Conservation (phyloP, 306 rosid species). For the Mimosa bimucronata region DNA sequence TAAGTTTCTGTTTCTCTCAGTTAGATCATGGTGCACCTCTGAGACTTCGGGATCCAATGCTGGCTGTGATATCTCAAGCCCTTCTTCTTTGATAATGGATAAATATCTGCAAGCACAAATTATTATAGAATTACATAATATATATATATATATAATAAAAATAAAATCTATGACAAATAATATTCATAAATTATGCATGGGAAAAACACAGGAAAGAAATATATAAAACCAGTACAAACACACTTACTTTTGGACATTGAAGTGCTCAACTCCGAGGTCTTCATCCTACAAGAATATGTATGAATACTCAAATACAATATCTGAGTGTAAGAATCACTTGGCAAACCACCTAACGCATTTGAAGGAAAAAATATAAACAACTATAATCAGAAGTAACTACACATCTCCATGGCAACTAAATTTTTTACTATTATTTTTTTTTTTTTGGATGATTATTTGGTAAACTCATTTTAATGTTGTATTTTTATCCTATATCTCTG, state of each 20-base stretch:
- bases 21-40: slow-evolving; percentile 35
- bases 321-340: slow-evolving; percentile 41
- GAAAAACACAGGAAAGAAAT: not conserved
- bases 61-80: slow-evolving; percentile 46
- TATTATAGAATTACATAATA: too few species aligned
- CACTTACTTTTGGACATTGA: slow-evolving; percentile 28
- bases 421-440: too few species aligned
- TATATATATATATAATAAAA: too few species aligned
- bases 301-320: slow-evolving; percentile 28
- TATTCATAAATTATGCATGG: too few species aligned
- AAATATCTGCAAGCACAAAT: slow-evolving; percentile 8
- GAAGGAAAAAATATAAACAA: not conserved
- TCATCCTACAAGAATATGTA: slow-evolving; percentile 45
- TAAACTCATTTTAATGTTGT: not conserved
- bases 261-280: too few species aligned
- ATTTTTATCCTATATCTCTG: not conserved
- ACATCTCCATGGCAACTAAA: not conserved
- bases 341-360: slow-evolving; percentile 38
- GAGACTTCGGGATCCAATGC: slow-evolving; percentile 37
- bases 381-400: not conserved
- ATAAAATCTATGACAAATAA: not conserved
- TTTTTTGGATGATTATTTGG: not conserved
- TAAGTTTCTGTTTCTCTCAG: slow-evolving; percentile 26
- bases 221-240: not conserved
- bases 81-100: slow-evolving; percentile 30